Evolutionary conservation across 768 basidiomycete genomes (phyloP), one percentile per base, ranked within the genome.

Genomic region (Auricularia cornea): DNA sequence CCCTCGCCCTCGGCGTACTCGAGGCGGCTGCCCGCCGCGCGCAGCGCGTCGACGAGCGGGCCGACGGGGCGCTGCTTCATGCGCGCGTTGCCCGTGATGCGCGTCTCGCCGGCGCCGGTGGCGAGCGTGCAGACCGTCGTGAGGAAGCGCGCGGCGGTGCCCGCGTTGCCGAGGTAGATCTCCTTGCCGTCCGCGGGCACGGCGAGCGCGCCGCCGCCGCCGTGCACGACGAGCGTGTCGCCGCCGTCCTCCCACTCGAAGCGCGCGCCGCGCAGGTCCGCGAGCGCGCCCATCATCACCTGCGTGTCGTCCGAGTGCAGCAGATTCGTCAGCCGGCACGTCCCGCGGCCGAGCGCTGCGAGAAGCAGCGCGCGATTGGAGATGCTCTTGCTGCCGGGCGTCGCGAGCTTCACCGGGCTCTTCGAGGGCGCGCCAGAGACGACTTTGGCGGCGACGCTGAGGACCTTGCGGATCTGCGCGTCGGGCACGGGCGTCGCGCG

Each of bases 51-150:
- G 60, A 98, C 96, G 26, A 99, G 82, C 5, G 97, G 92, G 0
- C 94, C 97, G 67, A 96, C 94, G 16, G 97, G 97, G 31, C 96
- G 88, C 74, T 98, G 94, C 76, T 98, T 98, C 97, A 98, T 99
- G 64, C 96, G 86, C 0, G 95, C 92, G 68, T 99, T 99, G 57
- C 97, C 97, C 11, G 97, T 98, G 74, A 98, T 90, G 57, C 62
- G 60, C 29, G 77, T 76, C 59, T 80, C 75, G 29, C 75, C 70
- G 6, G 74, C 73, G 51, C 77, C 75, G 3, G 73, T 67, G 28
- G 68, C 64, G 61, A 98, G 85, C 0, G 95, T 88, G 75, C 95
- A 98, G 59, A 99, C 94, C 1, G 95, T 93, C 6, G 97, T 92
- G 62, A 99, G 83, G 86, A 99, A 98, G 38, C 97, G 92, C 12